Evolutionary conservation across 768 basidiomycete genomes (phyloP), one percentile per base, ranked within the genome.

Genomic region (Lactifluus rugatus): DNA sequence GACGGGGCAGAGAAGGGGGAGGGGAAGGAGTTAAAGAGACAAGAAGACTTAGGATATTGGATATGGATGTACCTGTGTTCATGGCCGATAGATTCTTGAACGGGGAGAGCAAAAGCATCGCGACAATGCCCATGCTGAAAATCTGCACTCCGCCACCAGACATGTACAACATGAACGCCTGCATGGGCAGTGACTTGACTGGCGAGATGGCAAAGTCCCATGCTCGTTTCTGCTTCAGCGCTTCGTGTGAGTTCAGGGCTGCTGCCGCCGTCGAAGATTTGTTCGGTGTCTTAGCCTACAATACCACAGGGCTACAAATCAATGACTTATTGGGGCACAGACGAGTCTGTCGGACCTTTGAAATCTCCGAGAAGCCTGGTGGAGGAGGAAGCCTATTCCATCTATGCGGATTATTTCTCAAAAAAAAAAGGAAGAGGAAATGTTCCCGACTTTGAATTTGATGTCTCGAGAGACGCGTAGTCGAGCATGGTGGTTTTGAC

Each of bases 101-200:
- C 0, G 94, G 94, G 10, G 82, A 79, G 57, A 90, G 75, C 57
- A 97, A 79, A 13, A 97, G 78, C 90, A 94, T 93, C 68, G 92
- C 86, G 21, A 97, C 87, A 70, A 93, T 94, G 34, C 94, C 93
- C 76, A 97, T 91, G 72, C 92, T 94, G 71, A 97, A 96, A 44
- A 97, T 87, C 71, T 97, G 94, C 14, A 97, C 87, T 50, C 92
- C 91, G 13, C 91, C 86, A 36, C 94, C 94, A 21, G 93, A 94
- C 89, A 97, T 95, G 80, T 97, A 97, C 34, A 97, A 78, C 94
- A 97, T 97, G 74, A 97, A 88, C 5, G 87, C 92, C 67, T 97
- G 93, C 94, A 96, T 96, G 3, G 93, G 93, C 26, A 97, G 78
- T 14, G 84, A 83, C 71, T 97, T 96, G 34, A 89, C 90, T 1